These are phyloP conservation scores for Magnaporthiopsis incrustans DNA, from an alignment of 2,329 filamentous ascomycete species.

Conservation along the genomic window DNA sequence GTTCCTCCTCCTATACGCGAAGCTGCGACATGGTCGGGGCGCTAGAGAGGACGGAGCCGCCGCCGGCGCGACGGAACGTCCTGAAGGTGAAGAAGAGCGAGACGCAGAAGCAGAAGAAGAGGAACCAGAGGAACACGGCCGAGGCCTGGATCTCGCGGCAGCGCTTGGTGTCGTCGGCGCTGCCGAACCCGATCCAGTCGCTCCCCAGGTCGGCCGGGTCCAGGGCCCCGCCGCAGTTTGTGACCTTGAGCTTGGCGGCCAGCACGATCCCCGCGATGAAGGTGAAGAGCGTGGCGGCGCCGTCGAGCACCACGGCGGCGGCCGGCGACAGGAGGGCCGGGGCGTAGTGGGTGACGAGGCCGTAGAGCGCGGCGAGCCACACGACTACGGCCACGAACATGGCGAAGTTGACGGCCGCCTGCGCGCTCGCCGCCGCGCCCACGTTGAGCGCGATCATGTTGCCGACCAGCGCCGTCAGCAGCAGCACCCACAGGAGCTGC, in stretches of 20 bases:
- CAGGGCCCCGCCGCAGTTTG: constrained; percentile 54
- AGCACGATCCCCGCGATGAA: constrained; percentile 64
- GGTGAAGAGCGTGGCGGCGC: constrained; percentile 55
- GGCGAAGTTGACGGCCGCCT: constrained; percentile 50
- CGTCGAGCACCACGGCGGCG: constrained; percentile 48
- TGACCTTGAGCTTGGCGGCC: constrained; percentile 58
- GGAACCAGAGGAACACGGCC: constrained; percentile 72
- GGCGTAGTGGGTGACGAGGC: constrained; percentile 48
- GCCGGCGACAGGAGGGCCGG: constrained; percentile 37
- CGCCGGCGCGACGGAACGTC: constrained; percentile 39
- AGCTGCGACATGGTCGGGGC: constrained; percentile 51
- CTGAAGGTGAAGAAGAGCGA: constrained; percentile 47
- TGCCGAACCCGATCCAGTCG: constrained; percentile 57
- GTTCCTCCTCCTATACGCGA: constrained; percentile 23
- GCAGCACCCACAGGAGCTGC: constrained; percentile 43
- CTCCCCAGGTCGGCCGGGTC: constrained; percentile 20
- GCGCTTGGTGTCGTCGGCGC: constrained; percentile 49
- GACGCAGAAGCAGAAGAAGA: constrained; percentile 54
- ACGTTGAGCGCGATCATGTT: constrained; percentile 47
- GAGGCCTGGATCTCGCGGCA: constrained; percentile 70
- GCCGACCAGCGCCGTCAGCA: constrained; percentile 48
- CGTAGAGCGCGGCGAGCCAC: constrained; percentile 58
- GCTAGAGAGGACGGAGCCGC: constrained; percentile 33
- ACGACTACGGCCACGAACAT: constrained; percentile 63
- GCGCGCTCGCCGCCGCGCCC: constrained; percentile 32